Evolutionary conservation across 805 yeast genomes (phyloP), one percentile per base, ranked within the genome.

Genomic region (Tetrapisispora iriomotensis): DNA sequence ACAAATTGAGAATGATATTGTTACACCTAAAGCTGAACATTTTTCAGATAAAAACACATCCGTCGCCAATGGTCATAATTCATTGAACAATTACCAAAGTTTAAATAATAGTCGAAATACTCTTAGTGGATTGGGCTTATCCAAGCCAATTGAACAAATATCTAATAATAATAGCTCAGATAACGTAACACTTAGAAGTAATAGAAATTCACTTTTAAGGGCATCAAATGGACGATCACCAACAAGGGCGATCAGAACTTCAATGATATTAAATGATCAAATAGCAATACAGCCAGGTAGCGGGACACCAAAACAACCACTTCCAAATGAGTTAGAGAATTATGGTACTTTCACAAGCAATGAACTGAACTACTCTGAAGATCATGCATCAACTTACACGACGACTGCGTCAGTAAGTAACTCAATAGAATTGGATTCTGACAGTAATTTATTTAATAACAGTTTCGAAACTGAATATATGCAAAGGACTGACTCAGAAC

Each of bases 171-270:
- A 27, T n/a, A n/a, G 6, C 17, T n/a, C n/a, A n/a, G n/a, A n/a
- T n/a, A n/a, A n/a, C n/a, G n/a, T n/a, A n/a, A n/a, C n/a, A n/a
- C n/a, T n/a, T n/a, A n/a, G n/a, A n/a, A n/a, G n/a, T n/a, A 25
- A 29, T 20, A 8, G 34, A 13, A 33, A 18, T 21, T 14, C 28
- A 23, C 8, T 20, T 2, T 8, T 32, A 14, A 4, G 22, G 3
- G 34, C 35, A 9, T 17, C 26, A n/a, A 12, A n/a, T 22, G 21
- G 33, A 7, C 8, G 10, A 15, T 47, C 53, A 1, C 51, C 54
- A 7, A 41, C 41, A 6, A 45, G 40, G 29, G 53, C 54, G 1
- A 49, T 51, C 8, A 41, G 54, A 29, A 45, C 50, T 1, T 51
- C 56, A 12, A 46, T 43, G 33, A 37, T 45, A 15, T 32, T 48